These are phyloP conservation scores for Lactarius pseudohatsudake DNA, from an alignment of 768 basidiomycete species.

Conservation along the genomic window DNA sequence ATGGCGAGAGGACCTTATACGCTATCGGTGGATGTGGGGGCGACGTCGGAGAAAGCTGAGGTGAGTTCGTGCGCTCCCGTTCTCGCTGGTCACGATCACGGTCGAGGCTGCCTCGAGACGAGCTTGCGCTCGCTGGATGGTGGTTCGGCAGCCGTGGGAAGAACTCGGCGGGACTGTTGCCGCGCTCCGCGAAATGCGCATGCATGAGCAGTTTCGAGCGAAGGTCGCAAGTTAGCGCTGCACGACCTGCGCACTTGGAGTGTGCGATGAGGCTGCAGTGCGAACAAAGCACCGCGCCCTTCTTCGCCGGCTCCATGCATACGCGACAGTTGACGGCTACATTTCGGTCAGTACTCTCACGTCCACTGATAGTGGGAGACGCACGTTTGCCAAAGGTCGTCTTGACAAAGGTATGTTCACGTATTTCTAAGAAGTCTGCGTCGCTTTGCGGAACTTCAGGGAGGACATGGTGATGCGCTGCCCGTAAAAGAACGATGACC, in stretches of 20 bases:
- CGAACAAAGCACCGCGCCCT: constrained; percentile 81
- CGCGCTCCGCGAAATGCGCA: constrained; percentile 74
- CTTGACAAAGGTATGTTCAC: no score
- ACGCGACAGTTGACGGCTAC: constrained; percentile 86
- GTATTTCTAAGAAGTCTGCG: constrained; percentile 44
- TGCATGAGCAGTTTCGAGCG: constrained; percentile 74
- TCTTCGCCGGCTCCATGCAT: no score
- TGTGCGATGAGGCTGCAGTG: constrained; percentile 90
- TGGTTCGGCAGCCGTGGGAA: constrained; percentile 50
- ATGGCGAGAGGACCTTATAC: constrained; percentile 33
- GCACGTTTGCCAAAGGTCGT: constrained; percentile 87
- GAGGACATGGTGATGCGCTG: constrained; percentile 8
- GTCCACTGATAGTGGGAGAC: constrained; percentile 36
- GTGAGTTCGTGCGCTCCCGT: constrained; percentile 8
- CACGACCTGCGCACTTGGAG: constrained; percentile 66
- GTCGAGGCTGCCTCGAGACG: constrained; percentile 26
- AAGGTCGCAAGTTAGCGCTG: constrained; percentile 79
- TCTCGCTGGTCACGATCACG: background rate
- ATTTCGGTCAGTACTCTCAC: background rate
- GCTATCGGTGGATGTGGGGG: constrained; percentile 28
- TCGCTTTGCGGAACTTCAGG: constrained; percentile 33
- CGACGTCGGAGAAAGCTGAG: constrained; percentile 7
- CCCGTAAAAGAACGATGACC: constrained; percentile 13
- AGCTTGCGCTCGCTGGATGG: constrained; percentile 7
- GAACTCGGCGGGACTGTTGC: constrained; percentile 51